Evolutionary conservation across 2,329 filamentous ascomycete species (phyloP).

Genomic region (Cercospora janseana): DNA sequence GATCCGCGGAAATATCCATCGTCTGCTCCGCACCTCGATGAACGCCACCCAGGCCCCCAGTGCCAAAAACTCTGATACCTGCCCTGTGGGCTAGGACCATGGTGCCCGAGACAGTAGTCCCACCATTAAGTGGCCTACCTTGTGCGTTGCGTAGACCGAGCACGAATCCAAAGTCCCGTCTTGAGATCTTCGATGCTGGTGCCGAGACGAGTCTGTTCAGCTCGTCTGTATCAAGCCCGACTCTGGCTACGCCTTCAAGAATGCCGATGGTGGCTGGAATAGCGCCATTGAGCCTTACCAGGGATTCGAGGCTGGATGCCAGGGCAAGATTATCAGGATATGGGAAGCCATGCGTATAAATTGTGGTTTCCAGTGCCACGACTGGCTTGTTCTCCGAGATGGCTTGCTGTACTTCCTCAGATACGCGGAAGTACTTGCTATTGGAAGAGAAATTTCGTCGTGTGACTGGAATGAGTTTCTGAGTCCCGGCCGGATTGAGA

Average conservation of each 20-base stretch:
- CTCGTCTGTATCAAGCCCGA: conserved; percentile 73
- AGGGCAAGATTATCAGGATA: conserved; percentile 72
- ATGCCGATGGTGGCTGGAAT: conserved; percentile 91
- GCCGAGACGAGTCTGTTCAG: conserved; percentile 65
- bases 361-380: conserved; percentile 90
- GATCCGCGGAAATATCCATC: conserved; percentile 92
- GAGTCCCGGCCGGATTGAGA: not conserved
- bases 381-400: conserved; percentile 73
- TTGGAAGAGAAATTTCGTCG: conserved; percentile 16
- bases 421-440: conserved; percentile 59
- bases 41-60: conserved; percentile 89
- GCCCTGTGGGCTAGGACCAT: conserved; percentile 85
- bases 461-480: not conserved
- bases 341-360: conserved; percentile 86
- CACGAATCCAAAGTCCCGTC: conserved; percentile 80
- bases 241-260: conserved; percentile 74
- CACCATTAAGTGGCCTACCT: conserved; percentile 73
- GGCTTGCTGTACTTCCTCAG: conserved; percentile 79
- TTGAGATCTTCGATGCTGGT: conserved; percentile 74
- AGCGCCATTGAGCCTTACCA: conserved; percentile 76
- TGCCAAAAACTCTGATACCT: conserved; percentile 90
- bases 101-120: conserved; percentile 89
- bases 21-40: conserved; percentile 82
- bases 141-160: conserved; percentile 68
- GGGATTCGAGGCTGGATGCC: conserved; percentile 73